Base-by-base conservation (phyloP, 1,284 basidiomycete genomes). In the Phellopilus nigrolimitatus region DNA sequence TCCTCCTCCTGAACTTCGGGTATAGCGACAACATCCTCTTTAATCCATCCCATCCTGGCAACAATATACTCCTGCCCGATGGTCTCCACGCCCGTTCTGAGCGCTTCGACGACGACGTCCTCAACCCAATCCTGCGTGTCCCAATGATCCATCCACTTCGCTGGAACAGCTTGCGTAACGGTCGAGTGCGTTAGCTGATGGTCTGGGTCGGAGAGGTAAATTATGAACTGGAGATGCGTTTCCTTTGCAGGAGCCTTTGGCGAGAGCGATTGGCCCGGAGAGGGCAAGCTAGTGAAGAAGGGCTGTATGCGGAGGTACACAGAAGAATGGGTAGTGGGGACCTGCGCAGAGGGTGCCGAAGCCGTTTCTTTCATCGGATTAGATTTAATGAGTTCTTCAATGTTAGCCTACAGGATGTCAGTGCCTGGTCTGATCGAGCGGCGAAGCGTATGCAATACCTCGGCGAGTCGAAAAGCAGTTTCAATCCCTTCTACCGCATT, bases 41-140 rank as follows among this genome's bases (percentile, higher is more conserved):
- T 69, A 15, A 61, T 66, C 81, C 88, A 91, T 0, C 88, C 82
- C 89, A 92, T 92, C 51, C 89, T 71, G 34, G 79, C 74, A 24
- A 82, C 87, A 15, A 92, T 73, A 64, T 92, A 92, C 59, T 95
- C 90, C 66, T 95, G 92, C 0, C 91, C 91, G 53, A 94, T 69
- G 17, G 91, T 80, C 68, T 95, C 92, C 19, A 93, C 79, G 4
- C 85, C 87, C 4, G 91, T 74, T 53, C 88, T 73, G 54, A 97
- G 70, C 0, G 83, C 78, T 61, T 95, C 94, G 1, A 93, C 93
- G 53, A 95, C 79, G 21, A 88, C 68, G 64, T 97, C 92, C 68
- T 97, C 95, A 3, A 97, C 92, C 95, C 95, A 97, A 47, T 95
- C 91, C 64, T 91, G 89, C 56, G 88, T 80, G 64, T 95, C 93